Percentiles rank a stretch among this genome's conserved stretches.
Conservation (phyloP, 805 yeast genomes). For the Torulaspora delbrueckii region DNA sequence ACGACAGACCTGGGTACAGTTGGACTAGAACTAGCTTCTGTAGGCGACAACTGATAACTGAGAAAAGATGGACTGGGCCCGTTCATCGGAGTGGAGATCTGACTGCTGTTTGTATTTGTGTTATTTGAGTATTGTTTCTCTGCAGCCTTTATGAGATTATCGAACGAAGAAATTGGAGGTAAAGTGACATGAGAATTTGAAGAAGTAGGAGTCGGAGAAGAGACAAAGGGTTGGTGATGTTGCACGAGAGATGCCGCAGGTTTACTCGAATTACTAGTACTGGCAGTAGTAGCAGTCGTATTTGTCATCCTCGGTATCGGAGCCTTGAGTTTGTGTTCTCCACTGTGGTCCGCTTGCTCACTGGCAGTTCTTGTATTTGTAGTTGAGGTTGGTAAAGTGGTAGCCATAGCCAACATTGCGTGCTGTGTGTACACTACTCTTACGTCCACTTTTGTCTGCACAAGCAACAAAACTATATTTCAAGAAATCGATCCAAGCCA, state of each 20-base stretch:
- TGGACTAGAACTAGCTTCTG: constrained; percentile 13
- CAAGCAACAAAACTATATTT: not conserved
- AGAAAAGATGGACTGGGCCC: constrained; percentile 10
- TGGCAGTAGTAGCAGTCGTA: not conserved
- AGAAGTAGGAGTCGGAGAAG: constrained; percentile 1
- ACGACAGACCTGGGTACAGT: constrained; percentile 25
- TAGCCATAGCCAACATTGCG: constrained; percentile 7
- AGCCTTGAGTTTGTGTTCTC: not conserved
- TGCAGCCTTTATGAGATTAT: constrained; percentile 28
- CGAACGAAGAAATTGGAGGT: constrained; percentile 34
- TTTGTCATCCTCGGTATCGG: not conserved
- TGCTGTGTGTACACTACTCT: not conserved
- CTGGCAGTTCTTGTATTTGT: not conserved
- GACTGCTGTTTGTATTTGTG: not conserved
- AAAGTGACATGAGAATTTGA: constrained; percentile 14
- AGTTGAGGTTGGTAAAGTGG: constrained; percentile 6
- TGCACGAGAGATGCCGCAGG: not conserved
- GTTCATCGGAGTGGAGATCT: constrained; percentile 2
- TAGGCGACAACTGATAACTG: constrained; percentile 13
- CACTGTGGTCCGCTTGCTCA: not conserved
- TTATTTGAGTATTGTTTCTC: constrained; percentile 20
- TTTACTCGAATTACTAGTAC: constrained; percentile 1
- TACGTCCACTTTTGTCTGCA: not conserved
- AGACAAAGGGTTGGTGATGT: constrained; percentile 5
- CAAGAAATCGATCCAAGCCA: not conserved